phyloP scores from a whole-genome alignment of 202 grass and related monocot species.

The Panicum hallii region DNA sequence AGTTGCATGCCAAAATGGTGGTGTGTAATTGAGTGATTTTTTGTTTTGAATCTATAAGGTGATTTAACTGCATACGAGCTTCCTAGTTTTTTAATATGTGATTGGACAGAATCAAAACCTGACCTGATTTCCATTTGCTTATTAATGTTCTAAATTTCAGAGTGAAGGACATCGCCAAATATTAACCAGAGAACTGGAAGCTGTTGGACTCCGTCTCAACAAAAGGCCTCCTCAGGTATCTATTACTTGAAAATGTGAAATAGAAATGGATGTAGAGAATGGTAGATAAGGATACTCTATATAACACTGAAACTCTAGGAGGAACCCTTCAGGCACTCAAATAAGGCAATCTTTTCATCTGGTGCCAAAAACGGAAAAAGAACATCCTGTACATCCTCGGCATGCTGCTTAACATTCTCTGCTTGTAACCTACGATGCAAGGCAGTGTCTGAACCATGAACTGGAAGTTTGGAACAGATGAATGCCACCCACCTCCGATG shows the following conservation, averaged over 20 bases:
- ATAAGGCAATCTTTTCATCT: constrained; percentile 1
- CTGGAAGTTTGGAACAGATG: not conserved
- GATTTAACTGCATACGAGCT: constrained; percentile 3
- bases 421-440: too few species aligned
- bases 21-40: not conserved
- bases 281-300: not conserved
- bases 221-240: constrained; percentile 96
- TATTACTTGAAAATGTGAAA: constrained; percentile 39
- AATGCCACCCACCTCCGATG: not conserved
- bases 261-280: constrained; percentile 5
- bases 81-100: not conserved
- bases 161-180: constrained; percentile 99
- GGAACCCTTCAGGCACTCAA: not conserved
- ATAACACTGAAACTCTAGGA: constrained; percentile 5
- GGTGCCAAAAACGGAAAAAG: constrained; percentile 12
- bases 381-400: not conserved
- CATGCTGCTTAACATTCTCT: not conserved
- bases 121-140: constrained; percentile 24
- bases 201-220: constrained; percentile 96
- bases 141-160: constrained; percentile 56
- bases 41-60: not conserved
- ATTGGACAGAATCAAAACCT: constrained; percentile 27
- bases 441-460: not conserved
- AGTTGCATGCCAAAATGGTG: not conserved
- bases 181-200: constrained; percentile 94